Evolutionary conservation across 1,284 basidiomycete species (phyloP).

Genomic region (Puccinia polysora): DNA sequence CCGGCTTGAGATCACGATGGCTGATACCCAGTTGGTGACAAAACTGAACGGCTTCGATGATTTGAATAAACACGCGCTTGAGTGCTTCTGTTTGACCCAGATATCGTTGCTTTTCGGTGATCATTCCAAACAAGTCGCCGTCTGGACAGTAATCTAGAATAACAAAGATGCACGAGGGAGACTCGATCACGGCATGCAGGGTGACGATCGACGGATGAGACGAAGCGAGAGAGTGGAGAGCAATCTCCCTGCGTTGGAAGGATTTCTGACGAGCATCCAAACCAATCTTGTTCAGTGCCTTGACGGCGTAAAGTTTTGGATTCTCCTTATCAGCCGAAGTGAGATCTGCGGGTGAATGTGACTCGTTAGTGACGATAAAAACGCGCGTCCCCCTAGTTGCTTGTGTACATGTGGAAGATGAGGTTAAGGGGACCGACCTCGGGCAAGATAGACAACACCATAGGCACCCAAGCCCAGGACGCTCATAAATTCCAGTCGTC

Average conservation of each 20-base stretch:
- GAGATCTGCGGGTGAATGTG: not conserved
- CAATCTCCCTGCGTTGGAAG: slow-evolving; percentile 72
- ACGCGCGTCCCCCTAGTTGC: not conserved
- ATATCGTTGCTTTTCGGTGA: slow-evolving; percentile 63
- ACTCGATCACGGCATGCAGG: slow-evolving; percentile 79
- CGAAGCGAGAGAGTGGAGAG: slow-evolving; percentile 62
- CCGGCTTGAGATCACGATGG: slow-evolving; percentile 95
- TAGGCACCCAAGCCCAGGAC: slow-evolving; percentile 91
- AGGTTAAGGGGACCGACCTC: slow-evolving; percentile 57
- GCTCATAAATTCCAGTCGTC: slow-evolving; percentile 72
- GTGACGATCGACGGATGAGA: slow-evolving; percentile 77
- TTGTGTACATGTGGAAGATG: not conserved
- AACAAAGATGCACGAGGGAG: slow-evolving; percentile 60
- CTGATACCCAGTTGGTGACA: slow-evolving; percentile 69
- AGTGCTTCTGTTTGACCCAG: slow-evolving; percentile 73
- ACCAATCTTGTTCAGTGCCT: slow-evolving; percentile 65
- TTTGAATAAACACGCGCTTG: slow-evolving; percentile 79
- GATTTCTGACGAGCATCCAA: slow-evolving; percentile 67
- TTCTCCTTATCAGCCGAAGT: slow-evolving; percentile 11
- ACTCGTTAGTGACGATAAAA: not conserved
- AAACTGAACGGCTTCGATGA: slow-evolving; percentile 87
- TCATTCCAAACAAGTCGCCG: slow-evolving; percentile 82
- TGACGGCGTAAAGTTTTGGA: slow-evolving; percentile 65
- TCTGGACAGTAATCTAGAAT: slow-evolving; percentile 69
- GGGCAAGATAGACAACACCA: slow-evolving; percentile 87